These are phyloP conservation scores for Abrus pulchellus DNA, from an alignment of 306 rosid genomes.

Conservation along the genomic window DNA sequence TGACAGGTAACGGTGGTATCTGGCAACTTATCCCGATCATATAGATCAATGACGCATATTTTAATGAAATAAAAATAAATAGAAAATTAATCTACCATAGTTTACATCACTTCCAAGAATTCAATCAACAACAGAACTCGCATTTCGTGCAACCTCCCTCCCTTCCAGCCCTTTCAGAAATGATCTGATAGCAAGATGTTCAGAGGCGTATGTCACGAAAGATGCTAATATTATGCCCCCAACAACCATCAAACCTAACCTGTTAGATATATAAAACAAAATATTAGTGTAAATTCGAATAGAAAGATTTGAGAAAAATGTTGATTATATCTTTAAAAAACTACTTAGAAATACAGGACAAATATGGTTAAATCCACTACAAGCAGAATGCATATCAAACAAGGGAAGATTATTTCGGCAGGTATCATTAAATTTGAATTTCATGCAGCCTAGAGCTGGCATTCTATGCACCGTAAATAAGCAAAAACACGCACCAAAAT, in stretches of 20 bases:
- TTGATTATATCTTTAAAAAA: background rate
- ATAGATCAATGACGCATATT: conserved; percentile 17
- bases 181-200: conserved; percentile 84
- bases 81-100: conserved; percentile 28
- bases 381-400: conserved; percentile 33
- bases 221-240: conserved; percentile 75
- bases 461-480: background rate
- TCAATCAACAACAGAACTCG: conserved; percentile 63
- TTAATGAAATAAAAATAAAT: conserved; percentile 37
- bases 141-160: conserved; percentile 56
- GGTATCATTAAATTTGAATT: conserved; percentile 32
- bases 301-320: conserved; percentile 15
- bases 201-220: conserved; percentile 86
- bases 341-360: background rate
- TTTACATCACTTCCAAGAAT: conserved; percentile 36
- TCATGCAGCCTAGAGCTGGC: background rate
- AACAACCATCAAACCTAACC: conserved; percentile 83
- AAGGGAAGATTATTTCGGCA: conserved; percentile 4
- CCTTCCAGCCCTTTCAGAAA: conserved; percentile 78
- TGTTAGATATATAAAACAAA: conserved; percentile 50
- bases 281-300: background rate
- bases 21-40: conserved; percentile 27
- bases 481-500: conserved; percentile 18
- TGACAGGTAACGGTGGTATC: background rate
- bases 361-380: conserved; percentile 23